Evolutionary conservation across 139 green algal genomes (phyloP).

Genomic region (Chlamydomonas sp.): DNA sequence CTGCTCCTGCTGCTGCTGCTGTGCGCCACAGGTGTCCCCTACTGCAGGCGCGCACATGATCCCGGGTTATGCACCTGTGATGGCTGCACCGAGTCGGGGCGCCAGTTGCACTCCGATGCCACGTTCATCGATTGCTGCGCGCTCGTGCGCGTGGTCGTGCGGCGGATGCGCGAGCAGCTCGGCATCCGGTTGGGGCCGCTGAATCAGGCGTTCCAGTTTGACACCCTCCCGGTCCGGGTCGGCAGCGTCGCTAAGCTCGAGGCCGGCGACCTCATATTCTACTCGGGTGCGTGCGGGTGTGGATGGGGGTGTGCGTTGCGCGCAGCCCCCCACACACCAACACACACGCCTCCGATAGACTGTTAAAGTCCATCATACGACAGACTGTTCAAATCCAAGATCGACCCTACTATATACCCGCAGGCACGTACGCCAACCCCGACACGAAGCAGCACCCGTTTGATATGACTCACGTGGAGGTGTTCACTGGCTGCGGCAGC

Average conservation of each 20-base stretch:
- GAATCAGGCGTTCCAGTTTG: conserved; percentile 40
- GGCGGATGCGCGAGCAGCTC: conserved; percentile 21
- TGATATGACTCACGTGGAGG: conserved; percentile 39
- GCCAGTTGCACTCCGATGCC: conserved; percentile 29
- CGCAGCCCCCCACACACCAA: too few species aligned
- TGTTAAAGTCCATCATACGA: not conserved
- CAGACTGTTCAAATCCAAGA: not conserved
- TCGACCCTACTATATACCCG: not conserved
- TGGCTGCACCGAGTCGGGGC: conserved; percentile 22
- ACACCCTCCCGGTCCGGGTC: conserved; percentile 28
- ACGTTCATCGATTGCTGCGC: conserved; percentile 39
- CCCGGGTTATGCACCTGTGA: conserved; percentile 23
- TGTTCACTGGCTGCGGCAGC: conserved; percentile 33
- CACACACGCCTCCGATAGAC: not conserved
- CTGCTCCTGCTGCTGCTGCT: too few species aligned
- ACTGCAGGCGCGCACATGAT: not conserved
- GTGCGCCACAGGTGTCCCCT: conserved; percentile 7
- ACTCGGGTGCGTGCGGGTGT: conserved; percentile 15
- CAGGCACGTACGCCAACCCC: not conserved
- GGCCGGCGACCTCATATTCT: conserved; percentile 40
- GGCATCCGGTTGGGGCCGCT: conserved; percentile 30
- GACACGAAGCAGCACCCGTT: conserved; percentile 7
- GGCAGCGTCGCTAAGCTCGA: conserved; percentile 19
- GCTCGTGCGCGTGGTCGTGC: conserved; percentile 22
- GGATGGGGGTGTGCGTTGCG: too few species aligned